These are phyloP conservation scores for Leccinum truebloodii DNA, from an alignment of 768 basidiomycete genomes.

Conservation along the genomic window DNA sequence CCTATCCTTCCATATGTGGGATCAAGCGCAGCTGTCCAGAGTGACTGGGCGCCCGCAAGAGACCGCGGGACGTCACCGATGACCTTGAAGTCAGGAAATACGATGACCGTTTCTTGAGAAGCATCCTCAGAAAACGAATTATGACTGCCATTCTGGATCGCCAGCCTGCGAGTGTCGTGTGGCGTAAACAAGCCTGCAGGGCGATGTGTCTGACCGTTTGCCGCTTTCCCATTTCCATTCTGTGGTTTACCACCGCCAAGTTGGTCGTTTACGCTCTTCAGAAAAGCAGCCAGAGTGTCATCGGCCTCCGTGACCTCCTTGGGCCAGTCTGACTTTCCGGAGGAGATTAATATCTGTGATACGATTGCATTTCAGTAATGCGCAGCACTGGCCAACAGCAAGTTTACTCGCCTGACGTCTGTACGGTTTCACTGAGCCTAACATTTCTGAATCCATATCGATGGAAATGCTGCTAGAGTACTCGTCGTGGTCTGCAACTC, in stretches of 20 bases:
- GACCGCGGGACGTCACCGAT: constrained; percentile 71
- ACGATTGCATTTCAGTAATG: constrained; percentile 1
- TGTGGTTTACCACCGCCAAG: constrained; percentile 16
- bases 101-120: constrained; percentile 73
- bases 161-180: constrained; percentile 54
- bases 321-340: constrained; percentile 88
- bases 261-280: constrained; percentile 32
- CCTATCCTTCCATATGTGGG: constrained; percentile 55
- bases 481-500: constrained; percentile 61
- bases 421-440: constrained; percentile 86
- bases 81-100: constrained; percentile 92
- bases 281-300: constrained; percentile 67
- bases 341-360: constrained; percentile 79
- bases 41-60: constrained; percentile 59
- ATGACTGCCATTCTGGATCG: constrained; percentile 85
- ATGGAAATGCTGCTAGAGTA: constrained; percentile 73
- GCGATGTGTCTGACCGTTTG: constrained; percentile 9
- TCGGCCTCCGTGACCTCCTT: constrained; percentile 72
- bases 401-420: constrained; percentile 65
- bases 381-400: not conserved
- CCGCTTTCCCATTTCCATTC: not conserved
- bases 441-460: constrained; percentile 78
- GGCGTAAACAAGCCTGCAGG: constrained; percentile 59
- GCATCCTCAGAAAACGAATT: constrained; percentile 60
- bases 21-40: constrained; percentile 67